phyloP scores from a whole-genome alignment of 2,329 filamentous ascomycete species.

The Gaeumannomyces sp. region DNA sequence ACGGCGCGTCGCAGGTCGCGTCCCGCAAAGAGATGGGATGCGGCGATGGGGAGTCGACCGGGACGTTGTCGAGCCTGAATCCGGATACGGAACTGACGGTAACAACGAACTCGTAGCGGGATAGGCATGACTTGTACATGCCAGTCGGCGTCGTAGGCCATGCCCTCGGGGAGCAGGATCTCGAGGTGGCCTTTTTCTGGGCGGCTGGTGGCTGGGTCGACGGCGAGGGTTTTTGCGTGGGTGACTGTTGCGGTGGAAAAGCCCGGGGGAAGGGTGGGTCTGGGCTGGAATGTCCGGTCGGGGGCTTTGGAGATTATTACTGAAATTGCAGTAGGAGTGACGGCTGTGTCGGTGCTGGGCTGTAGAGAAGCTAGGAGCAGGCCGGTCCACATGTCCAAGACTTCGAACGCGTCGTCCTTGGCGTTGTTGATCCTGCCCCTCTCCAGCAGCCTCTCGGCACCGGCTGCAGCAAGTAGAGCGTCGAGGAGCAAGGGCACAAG shows the following conservation, averaged over 20 bases:
- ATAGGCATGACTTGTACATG: constrained; percentile 55
- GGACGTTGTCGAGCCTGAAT: constrained; percentile 21
- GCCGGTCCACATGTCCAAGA: constrained; percentile 44
- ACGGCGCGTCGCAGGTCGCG: constrained; percentile 1
- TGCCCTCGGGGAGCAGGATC: constrained; percentile 45
- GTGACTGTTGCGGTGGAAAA: constrained; percentile 29
- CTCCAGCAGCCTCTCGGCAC: constrained; percentile 36
- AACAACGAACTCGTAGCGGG: constrained; percentile 45
- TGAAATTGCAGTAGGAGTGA: background rate
- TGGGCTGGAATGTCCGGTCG: background rate
- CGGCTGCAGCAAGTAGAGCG: constrained; percentile 33
- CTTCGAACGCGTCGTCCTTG: constrained; percentile 40
- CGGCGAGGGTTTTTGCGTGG: constrained; percentile 14
- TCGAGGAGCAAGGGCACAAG: constrained; percentile 43
- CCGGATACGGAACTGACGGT: constrained; percentile 26
- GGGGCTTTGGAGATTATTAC: constrained; percentile 18
- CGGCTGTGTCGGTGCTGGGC: too few species aligned
- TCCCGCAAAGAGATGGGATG: constrained; percentile 4
- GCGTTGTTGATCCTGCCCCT: constrained; percentile 37
- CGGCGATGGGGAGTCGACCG: constrained; percentile 14
- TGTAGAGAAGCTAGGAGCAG: constrained; percentile 21
- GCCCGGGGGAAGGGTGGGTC: background rate
- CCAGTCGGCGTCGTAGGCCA: constrained; percentile 53
- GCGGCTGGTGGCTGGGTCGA: background rate
- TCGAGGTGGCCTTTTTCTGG: constrained; percentile 42